phyloP scores from a whole-genome alignment of 805 yeast genomes.

The Komagataella populi region DNA sequence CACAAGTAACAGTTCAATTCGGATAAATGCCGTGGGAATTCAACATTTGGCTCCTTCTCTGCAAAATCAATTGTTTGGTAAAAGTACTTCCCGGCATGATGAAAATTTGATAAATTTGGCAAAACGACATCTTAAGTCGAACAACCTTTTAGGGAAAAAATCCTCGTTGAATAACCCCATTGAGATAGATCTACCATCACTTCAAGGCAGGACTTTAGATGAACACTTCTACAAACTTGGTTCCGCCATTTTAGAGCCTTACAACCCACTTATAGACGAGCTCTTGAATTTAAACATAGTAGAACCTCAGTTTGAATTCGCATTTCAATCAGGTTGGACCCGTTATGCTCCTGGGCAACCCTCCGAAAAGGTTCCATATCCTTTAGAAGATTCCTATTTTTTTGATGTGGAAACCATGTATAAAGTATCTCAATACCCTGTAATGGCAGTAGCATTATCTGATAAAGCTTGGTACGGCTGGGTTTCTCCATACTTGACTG shows the following conservation, averaged over 20 bases:
- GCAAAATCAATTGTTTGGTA: constrained; percentile 50
- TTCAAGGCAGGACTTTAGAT: constrained; percentile 64
- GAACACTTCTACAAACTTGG: constrained; percentile 81
- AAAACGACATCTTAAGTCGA: constrained; percentile 39
- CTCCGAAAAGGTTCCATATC: constrained; percentile 51
- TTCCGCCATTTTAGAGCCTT: constrained; percentile 40
- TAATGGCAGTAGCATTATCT: constrained; percentile 72
- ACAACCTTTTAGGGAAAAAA: constrained; percentile 63
- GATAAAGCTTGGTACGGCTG: constrained; percentile 82
- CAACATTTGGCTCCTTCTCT: constrained; percentile 54
- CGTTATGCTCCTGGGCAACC: constrained; percentile 42
- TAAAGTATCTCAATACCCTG: constrained; percentile 59
- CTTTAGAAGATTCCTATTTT: constrained; percentile 57
- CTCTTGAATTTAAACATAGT: constrained; percentile 23
- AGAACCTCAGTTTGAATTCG: constrained; percentile 33
- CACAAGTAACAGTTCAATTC: constrained; percentile 17
- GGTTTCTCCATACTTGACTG: constrained; percentile 77
- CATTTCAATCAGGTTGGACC: constrained; percentile 64
- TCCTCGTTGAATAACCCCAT: constrained; percentile 54
- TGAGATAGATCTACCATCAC: constrained; percentile 43
- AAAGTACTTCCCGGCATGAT: constrained; percentile 13
- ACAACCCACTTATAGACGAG: constrained; percentile 32
- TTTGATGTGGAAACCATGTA: constrained; percentile 88
- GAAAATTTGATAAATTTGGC: constrained; percentile 36
- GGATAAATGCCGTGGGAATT: constrained; percentile 68